Conservation (phyloP, 2,329 filamentous ascomycete species). For the Apiospora aurea region DNA sequence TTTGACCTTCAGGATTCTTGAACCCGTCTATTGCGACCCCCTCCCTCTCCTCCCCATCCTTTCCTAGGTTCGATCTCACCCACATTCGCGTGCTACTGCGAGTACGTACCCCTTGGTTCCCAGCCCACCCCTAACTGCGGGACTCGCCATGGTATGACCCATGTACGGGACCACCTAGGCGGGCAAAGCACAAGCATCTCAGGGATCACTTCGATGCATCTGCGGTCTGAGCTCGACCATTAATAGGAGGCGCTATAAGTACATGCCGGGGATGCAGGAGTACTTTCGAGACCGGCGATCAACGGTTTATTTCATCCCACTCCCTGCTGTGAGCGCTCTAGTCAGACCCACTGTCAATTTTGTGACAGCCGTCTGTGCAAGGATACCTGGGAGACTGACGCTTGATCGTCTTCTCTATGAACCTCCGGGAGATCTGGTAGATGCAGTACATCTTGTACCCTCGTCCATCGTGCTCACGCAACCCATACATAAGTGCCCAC, state of each 20-base stretch:
- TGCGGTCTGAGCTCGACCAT: slow-evolving; percentile 47
- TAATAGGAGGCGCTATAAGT: slow-evolving; percentile 52
- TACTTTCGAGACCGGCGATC: slow-evolving; percentile 45
- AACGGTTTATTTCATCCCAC: slow-evolving; percentile 50
- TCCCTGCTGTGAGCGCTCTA: slow-evolving; percentile 42
- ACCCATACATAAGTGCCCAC: slow-evolving; percentile 54
- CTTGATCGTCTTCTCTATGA: slow-evolving; percentile 57
- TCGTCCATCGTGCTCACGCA: slow-evolving; percentile 45
- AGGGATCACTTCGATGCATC: slow-evolving; percentile 45
- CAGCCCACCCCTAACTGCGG: slow-evolving; percentile 30
- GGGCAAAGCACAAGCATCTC: slow-evolving; percentile 34
- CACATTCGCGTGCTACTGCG: slow-evolving; percentile 23
- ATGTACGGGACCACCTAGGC: slow-evolving; percentile 38
- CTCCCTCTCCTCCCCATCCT: slow-evolving; percentile 21
- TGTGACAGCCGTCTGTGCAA: slow-evolving; percentile 58
- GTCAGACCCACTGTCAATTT: slow-evolving; percentile 60
- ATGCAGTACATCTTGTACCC: slow-evolving; percentile 48
- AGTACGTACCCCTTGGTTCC: slow-evolving; percentile 32
- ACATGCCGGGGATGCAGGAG: slow-evolving; percentile 45
- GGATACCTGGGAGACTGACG: slow-evolving; percentile 58
- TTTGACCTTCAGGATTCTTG: slow-evolving; percentile 20
- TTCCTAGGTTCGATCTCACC: slow-evolving; percentile 20
- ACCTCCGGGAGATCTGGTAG: slow-evolving; percentile 57
- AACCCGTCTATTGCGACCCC: slow-evolving; percentile 20
- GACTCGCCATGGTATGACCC: slow-evolving; percentile 31